Evolutionary conservation across 2,329 filamentous ascomycete species (phyloP).

Genomic region (Fusarium subtropicale): DNA sequence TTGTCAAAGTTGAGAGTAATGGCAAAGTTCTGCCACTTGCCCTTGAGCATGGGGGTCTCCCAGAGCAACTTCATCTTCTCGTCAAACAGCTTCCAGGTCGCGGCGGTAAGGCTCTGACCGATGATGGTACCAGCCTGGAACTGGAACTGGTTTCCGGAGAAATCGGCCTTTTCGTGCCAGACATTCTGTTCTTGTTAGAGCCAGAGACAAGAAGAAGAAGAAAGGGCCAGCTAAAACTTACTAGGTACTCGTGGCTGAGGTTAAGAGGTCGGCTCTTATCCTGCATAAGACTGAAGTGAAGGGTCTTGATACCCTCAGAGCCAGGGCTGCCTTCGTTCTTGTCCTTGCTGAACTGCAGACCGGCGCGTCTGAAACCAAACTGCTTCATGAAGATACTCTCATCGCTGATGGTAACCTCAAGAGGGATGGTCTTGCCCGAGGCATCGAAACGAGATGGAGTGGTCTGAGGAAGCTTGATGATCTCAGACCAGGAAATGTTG

Average conservation of each 20-base stretch:
- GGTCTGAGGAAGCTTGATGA: slow-evolving; percentile 58
- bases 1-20: slow-evolving; percentile 67
- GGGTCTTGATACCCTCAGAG: slow-evolving; percentile 66
- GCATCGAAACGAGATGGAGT: slow-evolving; percentile 52
- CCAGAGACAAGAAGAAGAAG: rapidly evolving
- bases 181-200: slow-evolving; percentile 44
- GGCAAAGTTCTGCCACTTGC: slow-evolving; percentile 71
- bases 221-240: slow-evolving; percentile 36
- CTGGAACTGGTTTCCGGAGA: slow-evolving; percentile 63
- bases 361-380: slow-evolving; percentile 68
- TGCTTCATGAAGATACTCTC: slow-evolving; percentile 70
- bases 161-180: slow-evolving; percentile 61
- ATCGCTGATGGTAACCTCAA: slow-evolving; percentile 68
- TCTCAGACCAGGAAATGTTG: slow-evolving; percentile 63
- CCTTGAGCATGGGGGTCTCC: slow-evolving; percentile 61
- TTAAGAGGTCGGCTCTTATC: slow-evolving; percentile 65
- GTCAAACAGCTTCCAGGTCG: slow-evolving; percentile 60
- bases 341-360: slow-evolving; percentile 40
- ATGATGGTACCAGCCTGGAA: slow-evolving; percentile 68
- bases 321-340: slow-evolving; percentile 62
- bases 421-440: slow-evolving; percentile 57
- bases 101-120: slow-evolving; percentile 50
- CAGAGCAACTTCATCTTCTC: slow-evolving; percentile 64
- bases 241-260: slow-evolving; percentile 70
- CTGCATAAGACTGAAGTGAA: slow-evolving; percentile 70